Conservation (phyloP, 2,329 filamentous ascomycete genomes). For the Neobulgaria alba region DNA sequence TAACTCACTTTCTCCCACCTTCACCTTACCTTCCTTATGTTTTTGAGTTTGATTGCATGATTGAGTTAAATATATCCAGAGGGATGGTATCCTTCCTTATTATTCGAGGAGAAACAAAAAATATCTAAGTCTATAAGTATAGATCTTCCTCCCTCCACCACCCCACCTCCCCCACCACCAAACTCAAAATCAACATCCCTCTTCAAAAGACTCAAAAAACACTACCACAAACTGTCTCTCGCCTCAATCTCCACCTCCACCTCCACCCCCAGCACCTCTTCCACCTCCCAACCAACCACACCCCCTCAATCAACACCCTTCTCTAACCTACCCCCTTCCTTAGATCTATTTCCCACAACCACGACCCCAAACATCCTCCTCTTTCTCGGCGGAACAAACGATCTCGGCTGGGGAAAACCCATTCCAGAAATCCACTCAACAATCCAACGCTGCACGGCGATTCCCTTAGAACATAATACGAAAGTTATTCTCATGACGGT, state of each 20-base stretch:
- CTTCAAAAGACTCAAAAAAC: too few species aligned
- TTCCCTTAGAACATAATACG: constrained; percentile 38
- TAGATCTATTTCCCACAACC: constrained; percentile 1
- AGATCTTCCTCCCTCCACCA: neutral
- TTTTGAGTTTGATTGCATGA: neutral
- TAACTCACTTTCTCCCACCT: neutral
- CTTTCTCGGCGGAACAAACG: constrained; percentile 57
- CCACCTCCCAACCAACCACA: neutral
- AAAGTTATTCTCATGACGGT: constrained; percentile 56
- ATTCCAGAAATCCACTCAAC: constrained; percentile 37
- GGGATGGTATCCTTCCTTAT: too few species aligned
- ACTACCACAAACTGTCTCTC: too few species aligned
- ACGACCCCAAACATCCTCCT: constrained; percentile 27
- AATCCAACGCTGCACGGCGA: constrained; percentile 40
- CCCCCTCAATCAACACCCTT: neutral
- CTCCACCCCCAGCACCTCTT: neutral
- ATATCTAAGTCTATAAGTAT: neutral
- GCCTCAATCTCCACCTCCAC: neutral
- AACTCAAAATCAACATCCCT: neutral
- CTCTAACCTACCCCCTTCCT: neutral
- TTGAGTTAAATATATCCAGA: too few species aligned
- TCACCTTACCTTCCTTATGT: neutral
- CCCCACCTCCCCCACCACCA: neutral
- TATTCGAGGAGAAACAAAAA: too few species aligned
- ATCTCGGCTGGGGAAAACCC: constrained; percentile 37